Base-by-base conservation (phyloP, 2,329 filamentous ascomycete species). In the Nemania bipapillata region DNA sequence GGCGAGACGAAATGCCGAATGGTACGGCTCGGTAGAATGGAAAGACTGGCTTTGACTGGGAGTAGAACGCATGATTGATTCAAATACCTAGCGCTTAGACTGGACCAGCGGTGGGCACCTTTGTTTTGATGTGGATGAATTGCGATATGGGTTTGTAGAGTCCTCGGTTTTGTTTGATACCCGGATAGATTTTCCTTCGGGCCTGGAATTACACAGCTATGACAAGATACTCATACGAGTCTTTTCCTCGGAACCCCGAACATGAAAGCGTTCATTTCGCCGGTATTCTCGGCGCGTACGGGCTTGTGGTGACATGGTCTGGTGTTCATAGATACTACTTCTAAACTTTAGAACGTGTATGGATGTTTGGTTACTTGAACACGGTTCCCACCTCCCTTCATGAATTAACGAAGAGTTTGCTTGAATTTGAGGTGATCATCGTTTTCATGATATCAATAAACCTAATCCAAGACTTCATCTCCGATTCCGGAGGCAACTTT, bases 141-240 rank as follows among this genome's bases (percentile, higher is more conserved):
- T 67, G 57, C 50, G 59, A 66, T 61, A 53, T 72, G 58, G 67
- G 65, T 59, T 65, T 72, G 64, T 70, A 71, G 65, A 71, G 64
- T 67, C 65, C 63, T 74, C 67, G 63, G 58, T 68, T 63, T 68
- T 77, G 75, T 76, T 79, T 79, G 78, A 80, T 80, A 80, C 78
- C 78, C 78, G 78, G 77, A 77, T 80, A 80, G 78, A 72, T 77
- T 78, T 69, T 69, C 70, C 73, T 73, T 76, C 74, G 72, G 73
- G 72, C 69, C 66, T 63, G 69, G 71, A 64, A 73, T 70, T 73
- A 40, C 60, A 64, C 66, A 65, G 35, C 42, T 65, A 35, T 63
- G 52, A 69, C 57, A 37, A 54, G 57, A 70, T 53, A 20, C 53
- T 57, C 42, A 22, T 57, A 20, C n/a, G n/a, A n/a, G n/a, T n/a